Base-by-base conservation (phyloP, 805 yeast genomes). In the Alloascoidea africana region DNA sequence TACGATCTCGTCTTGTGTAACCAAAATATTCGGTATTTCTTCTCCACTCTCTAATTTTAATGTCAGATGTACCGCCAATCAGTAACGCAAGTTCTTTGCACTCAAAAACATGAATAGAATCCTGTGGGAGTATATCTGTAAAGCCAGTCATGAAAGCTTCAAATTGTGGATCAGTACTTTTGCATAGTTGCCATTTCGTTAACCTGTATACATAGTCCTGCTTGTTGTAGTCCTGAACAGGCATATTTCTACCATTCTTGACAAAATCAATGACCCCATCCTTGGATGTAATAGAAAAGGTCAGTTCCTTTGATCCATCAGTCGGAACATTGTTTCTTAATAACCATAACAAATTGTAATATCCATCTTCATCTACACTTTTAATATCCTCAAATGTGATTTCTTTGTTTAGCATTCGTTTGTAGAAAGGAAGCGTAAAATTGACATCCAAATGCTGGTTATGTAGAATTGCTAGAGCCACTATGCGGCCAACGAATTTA, bases 1-100 rank as follows among this genome's bases (percentile, higher is more conserved):
- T 96, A 18, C 83, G 75, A 2, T 94, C 81, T 1, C 82, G 68
- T 1, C 86, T 68, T 0, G 85, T 70, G 54, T 89, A 91, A 52
- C 86, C 89, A 36, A 71, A 78, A 56, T 91, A 63, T 1, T 62
- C 65, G 1, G 96, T 73, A 53, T 91, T 82, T 50, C 74, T 77
- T 46, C 82, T 81, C 99, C 99, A 91, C 52, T 91, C 99, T 46
- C 76, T 83, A 15, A 89, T 89, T 58, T 85, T 95, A 48, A 91
- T 86, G 48, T 89, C 96, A 1, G 99, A 98, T 48, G 91, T 64
- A 2, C 99, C 99, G 27, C 94, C 81, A 32, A 91, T 82, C 46
- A 91, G 65, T 42, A 91, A 66, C 59, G 91, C 99, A 40, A 91
- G 63, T 55, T 91, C 98, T 50, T 87, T 94, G 52, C 91, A 97